Evolutionary conservation across 441 rosid genomes (phyloP), one percentile per base, ranked within the genome.

Genomic region (Geranium incanum): DNA sequence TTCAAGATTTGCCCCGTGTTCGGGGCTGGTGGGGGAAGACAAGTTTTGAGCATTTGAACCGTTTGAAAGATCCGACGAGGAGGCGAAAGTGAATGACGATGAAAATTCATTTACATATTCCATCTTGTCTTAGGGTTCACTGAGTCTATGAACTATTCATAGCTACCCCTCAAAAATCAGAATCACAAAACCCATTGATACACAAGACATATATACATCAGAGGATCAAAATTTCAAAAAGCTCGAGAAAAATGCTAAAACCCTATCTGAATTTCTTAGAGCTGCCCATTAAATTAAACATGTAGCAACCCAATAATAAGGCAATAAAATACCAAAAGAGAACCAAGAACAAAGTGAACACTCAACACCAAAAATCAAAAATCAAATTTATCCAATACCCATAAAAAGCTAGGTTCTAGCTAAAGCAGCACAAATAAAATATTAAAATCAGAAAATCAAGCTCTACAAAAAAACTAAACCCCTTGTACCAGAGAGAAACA

Each of bases 81-180:
- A 71, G 18, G 78, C 57, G 55, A 80, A 78, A 67, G 76, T 81
- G 71, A 73, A 28, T 16, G 81, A 69, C 11, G 78, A 76, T 16
- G 78, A 76, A 6, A 71, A 71, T 23, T 81, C 81, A 43, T 39
- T 75, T 3, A 23, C 67, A 39, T 60, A 59, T 28, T 72, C 78
- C 81, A 78, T 78, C 28, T 11, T 64, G 55, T n/a, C 48, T 68
- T 16, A 59, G 36, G 18, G 4, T 36, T 45, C 16, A 45, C 9
- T 60, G 6, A 60, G 73, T 60, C 19, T 41, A 38, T 23, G 23
- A 36, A 7, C 4, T 3, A 48, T 48, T 48, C 55, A 48, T 4
- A 48, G 55, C 55, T 48, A 48, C n/a, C 55, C 55, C 16, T 60
- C 66, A 60, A 19, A 60, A 60, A 60, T 13, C 33, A 21, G 33